Percentiles rank a stretch among this genome's conserved stretches.
These are phyloP conservation scores for Daldinia grandis DNA, from an alignment of 495 filamentous ascomycete genomes.

Conservation along the genomic window DNA sequence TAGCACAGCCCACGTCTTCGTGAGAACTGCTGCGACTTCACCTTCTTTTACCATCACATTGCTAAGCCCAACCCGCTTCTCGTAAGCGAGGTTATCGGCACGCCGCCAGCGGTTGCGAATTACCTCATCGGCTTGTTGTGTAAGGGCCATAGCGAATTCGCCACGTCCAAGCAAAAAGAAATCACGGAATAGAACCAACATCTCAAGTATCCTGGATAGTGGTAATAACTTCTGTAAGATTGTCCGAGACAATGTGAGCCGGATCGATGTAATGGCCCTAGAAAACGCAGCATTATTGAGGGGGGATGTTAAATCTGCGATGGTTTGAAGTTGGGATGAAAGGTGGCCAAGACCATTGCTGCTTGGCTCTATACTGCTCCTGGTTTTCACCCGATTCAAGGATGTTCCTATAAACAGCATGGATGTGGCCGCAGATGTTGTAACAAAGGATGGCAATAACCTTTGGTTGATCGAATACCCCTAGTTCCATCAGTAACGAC, in stretches of 20 bases:
- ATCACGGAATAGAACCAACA: slow-evolving; percentile 78
- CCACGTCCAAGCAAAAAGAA: slow-evolving; percentile 89
- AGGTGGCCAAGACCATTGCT: slow-evolving; percentile 69
- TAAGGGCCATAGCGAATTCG: slow-evolving; percentile 88
- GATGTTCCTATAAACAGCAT: slow-evolving; percentile 92
- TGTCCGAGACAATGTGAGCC: slow-evolving; percentile 81
- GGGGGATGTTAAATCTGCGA: slow-evolving; percentile 76
- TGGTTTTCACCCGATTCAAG: slow-evolving; percentile 76
- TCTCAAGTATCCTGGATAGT: slow-evolving; percentile 74
- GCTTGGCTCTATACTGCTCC: slow-evolving; percentile 58
- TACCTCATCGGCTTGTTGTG: slow-evolving; percentile 81
- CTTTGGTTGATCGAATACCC: slow-evolving; percentile 64
- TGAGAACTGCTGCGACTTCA: slow-evolving; percentile 78
- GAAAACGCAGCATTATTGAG: slow-evolving; percentile 75
- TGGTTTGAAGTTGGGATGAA: slow-evolving; percentile 72
- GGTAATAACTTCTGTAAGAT: slow-evolving; percentile 83
- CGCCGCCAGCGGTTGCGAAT: slow-evolving; percentile 66
- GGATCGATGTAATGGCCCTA: slow-evolving; percentile 74
- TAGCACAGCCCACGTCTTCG: slow-evolving; percentile 79
- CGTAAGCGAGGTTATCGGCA: slow-evolving; percentile 61
- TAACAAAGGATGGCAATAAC: slow-evolving; percentile 81
- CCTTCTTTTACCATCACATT: slow-evolving; percentile 82
- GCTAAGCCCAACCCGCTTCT: slow-evolving; percentile 58
- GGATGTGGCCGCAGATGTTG: slow-evolving; percentile 74
- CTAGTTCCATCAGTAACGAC: slow-evolving; percentile 29